These are phyloP conservation scores for Quercus wislizeni DNA, from an alignment of 306 rosid genomes.

Conservation along the genomic window DNA sequence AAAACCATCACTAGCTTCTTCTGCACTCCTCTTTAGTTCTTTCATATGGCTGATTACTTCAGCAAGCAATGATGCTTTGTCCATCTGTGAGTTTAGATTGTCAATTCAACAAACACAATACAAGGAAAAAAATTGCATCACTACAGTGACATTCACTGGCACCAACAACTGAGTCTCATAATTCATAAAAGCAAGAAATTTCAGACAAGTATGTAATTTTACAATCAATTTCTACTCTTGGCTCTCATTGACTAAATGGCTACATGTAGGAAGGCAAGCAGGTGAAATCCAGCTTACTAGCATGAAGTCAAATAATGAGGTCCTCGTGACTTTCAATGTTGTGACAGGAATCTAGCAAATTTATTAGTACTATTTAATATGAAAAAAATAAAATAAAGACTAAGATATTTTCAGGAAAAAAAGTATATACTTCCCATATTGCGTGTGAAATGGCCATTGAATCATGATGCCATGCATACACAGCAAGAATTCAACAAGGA, in stretches of 20 bases:
- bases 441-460: not conserved
- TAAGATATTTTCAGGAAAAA: too few relatives aligned
- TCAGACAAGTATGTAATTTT: too few relatives aligned
- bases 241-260: too few relatives aligned
- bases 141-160: not conserved
- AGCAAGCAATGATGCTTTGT: conserved; percentile 71
- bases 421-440: too few relatives aligned
- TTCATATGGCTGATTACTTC: conserved; percentile 61
- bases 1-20: conserved; percentile 49
- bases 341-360: not conserved
- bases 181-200: not conserved
- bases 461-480: not conserved
- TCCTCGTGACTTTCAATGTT: not conserved
- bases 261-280: too few relatives aligned
- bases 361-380: not conserved
- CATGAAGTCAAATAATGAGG: not conserved
- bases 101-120: not conserved
- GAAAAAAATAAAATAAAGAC: not conserved
- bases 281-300: not conserved
- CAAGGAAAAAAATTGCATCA: not conserved
- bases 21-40: conserved; percentile 54
- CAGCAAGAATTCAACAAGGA: not conserved
- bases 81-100: conserved; percentile 51
- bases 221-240: too few relatives aligned
- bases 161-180: not conserved